Percentiles rank a stretch among this genome's conserved stretches.
phyloP scores from a whole-genome alignment of 192 early-diverging fungal species.

The Diversispora eburnea region DNA sequence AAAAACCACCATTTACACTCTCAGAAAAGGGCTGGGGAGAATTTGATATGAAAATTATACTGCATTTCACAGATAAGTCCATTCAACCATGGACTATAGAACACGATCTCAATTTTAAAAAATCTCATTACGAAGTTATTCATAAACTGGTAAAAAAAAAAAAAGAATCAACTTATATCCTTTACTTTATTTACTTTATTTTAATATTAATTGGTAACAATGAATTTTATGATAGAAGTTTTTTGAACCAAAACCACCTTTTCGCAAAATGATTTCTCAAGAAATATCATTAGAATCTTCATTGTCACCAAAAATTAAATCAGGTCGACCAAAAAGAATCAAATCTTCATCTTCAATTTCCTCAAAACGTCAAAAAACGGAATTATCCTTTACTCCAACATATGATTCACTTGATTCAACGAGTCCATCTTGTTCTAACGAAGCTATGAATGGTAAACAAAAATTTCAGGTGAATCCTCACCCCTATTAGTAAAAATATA shows the following conservation, averaged over 20 bases:
- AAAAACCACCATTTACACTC: slow-evolving; percentile 47
- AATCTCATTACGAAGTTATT: slow-evolving; percentile 41
- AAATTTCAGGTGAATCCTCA: neutral
- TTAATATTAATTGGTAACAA: neutral
- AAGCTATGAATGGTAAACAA: slow-evolving; percentile 8
- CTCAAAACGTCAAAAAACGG: slow-evolving; percentile 1
- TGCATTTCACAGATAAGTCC: slow-evolving; percentile 47
- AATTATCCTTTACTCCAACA: neutral
- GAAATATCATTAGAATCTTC: neutral
- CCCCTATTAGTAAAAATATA: too few species aligned
- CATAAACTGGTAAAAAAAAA: slow-evolving; percentile 39
- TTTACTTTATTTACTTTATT: neutral
- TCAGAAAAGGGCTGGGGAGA: slow-evolving; percentile 61
- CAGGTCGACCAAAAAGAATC: neutral
- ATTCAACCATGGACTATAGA: slow-evolving; percentile 37
- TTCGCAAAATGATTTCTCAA: neutral
- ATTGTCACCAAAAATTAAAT: neutral
- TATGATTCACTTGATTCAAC: slow-evolving; percentile 21
- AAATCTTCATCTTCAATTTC: slow-evolving; percentile 10
- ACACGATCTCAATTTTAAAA: slow-evolving; percentile 54
- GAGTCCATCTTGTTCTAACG: neutral
- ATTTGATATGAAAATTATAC: slow-evolving; percentile 54
- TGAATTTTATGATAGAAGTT: neutral
- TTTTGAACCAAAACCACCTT: neutral
- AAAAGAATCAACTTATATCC: too few species aligned